Evolutionary conservation across 768 basidiomycete species (phyloP).

Genomic region (Termitomyces eurrhizus): DNA sequence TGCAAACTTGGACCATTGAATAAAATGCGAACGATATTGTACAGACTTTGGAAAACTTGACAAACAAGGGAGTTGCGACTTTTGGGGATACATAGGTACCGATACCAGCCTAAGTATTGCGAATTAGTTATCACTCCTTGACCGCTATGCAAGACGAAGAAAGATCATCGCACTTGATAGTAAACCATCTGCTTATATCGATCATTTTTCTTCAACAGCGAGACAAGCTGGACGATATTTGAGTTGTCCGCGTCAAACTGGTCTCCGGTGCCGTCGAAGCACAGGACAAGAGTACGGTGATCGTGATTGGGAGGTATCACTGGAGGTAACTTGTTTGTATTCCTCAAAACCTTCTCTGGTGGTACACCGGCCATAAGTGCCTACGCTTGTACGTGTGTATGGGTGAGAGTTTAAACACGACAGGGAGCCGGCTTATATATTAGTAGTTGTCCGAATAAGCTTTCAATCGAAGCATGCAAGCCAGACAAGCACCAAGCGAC

Average conservation of each 20-base stretch:
- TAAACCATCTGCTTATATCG: conserved; percentile 51
- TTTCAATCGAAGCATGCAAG: background rate
- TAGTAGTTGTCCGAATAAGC: background rate
- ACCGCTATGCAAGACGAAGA: background rate
- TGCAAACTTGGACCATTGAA: background rate
- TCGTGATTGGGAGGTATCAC: conserved; percentile 38
- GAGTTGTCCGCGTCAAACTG: conserved; percentile 52
- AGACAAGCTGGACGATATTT: conserved; percentile 49
- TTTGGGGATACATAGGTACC: conserved; percentile 45
- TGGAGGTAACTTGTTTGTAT: conserved; percentile 16
- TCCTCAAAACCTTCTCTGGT: background rate
- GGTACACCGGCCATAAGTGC: background rate
- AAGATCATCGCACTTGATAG: conserved; percentile 38
- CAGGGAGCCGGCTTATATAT: background rate
- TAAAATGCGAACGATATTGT: background rate
- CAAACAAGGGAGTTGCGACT: conserved; percentile 30
- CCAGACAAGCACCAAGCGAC: background rate
- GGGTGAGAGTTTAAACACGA: background rate
- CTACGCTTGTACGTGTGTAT: no score
- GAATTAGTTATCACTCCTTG: background rate
- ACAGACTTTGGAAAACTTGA: conserved; percentile 35
- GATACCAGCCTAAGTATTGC: conserved; percentile 39
- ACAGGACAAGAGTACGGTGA: conserved; percentile 44
- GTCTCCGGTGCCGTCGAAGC: conserved; percentile 57
- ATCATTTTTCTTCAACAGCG: conserved; percentile 50